phyloP scores from a whole-genome alignment of 176 grass and related monocot species.

The Aegilops bicornis region DNA sequence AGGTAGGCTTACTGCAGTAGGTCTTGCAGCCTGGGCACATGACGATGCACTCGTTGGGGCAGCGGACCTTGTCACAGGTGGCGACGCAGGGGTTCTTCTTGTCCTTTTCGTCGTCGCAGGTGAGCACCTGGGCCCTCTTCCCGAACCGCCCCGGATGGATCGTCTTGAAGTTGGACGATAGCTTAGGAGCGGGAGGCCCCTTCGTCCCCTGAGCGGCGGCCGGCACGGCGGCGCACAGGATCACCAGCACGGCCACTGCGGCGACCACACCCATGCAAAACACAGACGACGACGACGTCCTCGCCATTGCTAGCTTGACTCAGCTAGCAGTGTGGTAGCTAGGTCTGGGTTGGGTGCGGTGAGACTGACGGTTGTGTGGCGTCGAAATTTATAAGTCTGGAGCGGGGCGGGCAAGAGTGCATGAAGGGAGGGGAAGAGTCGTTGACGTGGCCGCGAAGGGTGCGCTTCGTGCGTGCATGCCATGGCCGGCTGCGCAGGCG shows the following conservation, averaged over 20 bases:
- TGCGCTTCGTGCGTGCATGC: not conserved
- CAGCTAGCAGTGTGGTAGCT: not conserved
- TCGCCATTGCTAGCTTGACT: not conserved
- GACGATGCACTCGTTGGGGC: slow-evolving; percentile 56
- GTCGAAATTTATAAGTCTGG: not conserved
- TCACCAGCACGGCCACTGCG: not conserved
- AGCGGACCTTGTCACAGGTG: slow-evolving; percentile 18
- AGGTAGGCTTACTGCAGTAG: slow-evolving; percentile 42
- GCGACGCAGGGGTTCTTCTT: not conserved
- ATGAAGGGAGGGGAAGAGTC: not conserved
- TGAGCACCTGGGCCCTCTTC: not conserved
- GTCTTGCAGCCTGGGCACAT: slow-evolving; percentile 48
- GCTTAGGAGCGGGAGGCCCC: not conserved
- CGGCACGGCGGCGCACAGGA: not conserved
- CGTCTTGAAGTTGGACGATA: not conserved
- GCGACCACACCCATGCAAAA: not conserved
- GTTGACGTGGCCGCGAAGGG: too few species aligned
- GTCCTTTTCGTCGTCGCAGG: not conserved
- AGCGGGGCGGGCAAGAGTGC: too few species aligned
- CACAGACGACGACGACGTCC: not conserved
- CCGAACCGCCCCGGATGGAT: not conserved
- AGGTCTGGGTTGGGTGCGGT: not conserved
- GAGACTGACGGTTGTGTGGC: not conserved
- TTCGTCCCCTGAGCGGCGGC: not conserved
- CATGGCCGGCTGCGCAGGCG: not conserved